Conservation (phyloP, 805 yeast genomes). For the Candida pseudofarinosa region DNA sequence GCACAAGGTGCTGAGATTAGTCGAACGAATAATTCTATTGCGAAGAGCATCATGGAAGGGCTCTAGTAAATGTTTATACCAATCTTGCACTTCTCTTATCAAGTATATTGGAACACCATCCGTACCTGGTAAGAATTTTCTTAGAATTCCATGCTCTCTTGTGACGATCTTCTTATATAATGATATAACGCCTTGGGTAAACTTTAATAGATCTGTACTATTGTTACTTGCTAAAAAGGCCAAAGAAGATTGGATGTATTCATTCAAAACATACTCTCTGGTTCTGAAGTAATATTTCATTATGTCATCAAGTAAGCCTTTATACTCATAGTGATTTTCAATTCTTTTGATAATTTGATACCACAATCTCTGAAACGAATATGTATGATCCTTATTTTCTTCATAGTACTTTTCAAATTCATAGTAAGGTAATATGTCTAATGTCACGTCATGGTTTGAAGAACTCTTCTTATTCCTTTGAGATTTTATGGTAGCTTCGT, state of each 20-base stretch:
- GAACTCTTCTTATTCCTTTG: conserved; percentile 13
- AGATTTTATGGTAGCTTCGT: not conserved
- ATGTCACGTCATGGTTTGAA: conserved; percentile 31
- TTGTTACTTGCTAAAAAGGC: conserved; percentile 8
- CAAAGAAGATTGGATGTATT: conserved; percentile 27
- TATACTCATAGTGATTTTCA: conserved; percentile 47
- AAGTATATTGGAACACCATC: conserved; percentile 8
- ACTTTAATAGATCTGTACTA: conserved; percentile 45
- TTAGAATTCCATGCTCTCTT: conserved; percentile 60
- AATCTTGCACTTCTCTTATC: conserved; percentile 41
- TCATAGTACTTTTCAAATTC: conserved; percentile 43
- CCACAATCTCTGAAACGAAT: conserved; percentile 13
- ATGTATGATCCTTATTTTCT: conserved; percentile 10
- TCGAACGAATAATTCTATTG: conserved; percentile 64
- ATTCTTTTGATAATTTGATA: conserved; percentile 36
- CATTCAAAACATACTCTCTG: conserved; percentile 47
- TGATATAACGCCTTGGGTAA: conserved; percentile 59
- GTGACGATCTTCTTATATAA: conserved; percentile 56
- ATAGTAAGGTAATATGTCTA: conserved; percentile 63
- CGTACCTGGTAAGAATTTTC: conserved; percentile 40
- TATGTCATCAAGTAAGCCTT: conserved; percentile 65
- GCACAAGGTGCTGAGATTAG: conserved; percentile 63
- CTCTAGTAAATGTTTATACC: conserved; percentile 65
- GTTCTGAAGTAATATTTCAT: conserved; percentile 57
- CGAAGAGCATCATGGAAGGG: conserved; percentile 74